Conservation (phyloP, 805 yeast species). For the Metschnikowia lochheadii region DNA sequence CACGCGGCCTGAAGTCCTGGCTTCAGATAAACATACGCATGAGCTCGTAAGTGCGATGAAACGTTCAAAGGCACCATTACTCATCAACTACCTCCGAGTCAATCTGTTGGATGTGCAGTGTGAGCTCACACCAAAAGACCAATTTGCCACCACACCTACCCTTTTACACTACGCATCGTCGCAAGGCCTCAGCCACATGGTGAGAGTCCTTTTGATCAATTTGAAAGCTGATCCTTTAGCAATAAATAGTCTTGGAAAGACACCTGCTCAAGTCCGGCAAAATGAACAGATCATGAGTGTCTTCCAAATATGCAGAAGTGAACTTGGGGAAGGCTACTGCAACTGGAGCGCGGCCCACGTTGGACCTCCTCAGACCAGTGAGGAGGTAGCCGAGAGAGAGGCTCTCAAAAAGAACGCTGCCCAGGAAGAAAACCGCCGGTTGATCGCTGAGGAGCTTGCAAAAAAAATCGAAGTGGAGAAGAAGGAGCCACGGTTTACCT, state of each 20-base stretch:
- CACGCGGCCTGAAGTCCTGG: slow-evolving; percentile 5
- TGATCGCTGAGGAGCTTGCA: slow-evolving; percentile 43
- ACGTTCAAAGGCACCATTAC: slow-evolving; percentile 72
- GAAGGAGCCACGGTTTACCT: slow-evolving; percentile 28
- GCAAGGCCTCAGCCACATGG: slow-evolving; percentile 63
- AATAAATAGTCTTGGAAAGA: slow-evolving; percentile 49
- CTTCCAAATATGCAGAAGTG: slow-evolving; percentile 65
- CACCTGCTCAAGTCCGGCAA: slow-evolving; percentile 65
- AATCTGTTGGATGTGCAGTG: slow-evolving; percentile 54
- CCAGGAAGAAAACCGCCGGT: slow-evolving; percentile 34
- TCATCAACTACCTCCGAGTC: slow-evolving; percentile 58
- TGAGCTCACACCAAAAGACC: slow-evolving; percentile 49
- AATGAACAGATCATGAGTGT: slow-evolving; percentile 44
- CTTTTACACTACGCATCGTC: slow-evolving; percentile 74
- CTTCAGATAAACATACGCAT: slow-evolving; percentile 46
- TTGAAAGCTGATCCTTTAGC: slow-evolving; percentile 69
- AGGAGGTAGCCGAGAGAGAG: slow-evolving; percentile 46
- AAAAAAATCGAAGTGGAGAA: slow-evolving; percentile 37
- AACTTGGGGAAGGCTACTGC: slow-evolving; percentile 63
- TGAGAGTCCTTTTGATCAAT: slow-evolving; percentile 55
- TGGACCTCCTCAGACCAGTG: slow-evolving; percentile 55
- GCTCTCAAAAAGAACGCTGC: slow-evolving; percentile 30
- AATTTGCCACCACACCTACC: slow-evolving; percentile 60
- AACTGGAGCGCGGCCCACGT: slow-evolving; percentile 71
- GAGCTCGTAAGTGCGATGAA: slow-evolving; percentile 60